These are phyloP conservation scores for Chrysopogon serrulatus DNA, from an alignment of 176 grass and related monocot genomes.

Conservation along the genomic window DNA sequence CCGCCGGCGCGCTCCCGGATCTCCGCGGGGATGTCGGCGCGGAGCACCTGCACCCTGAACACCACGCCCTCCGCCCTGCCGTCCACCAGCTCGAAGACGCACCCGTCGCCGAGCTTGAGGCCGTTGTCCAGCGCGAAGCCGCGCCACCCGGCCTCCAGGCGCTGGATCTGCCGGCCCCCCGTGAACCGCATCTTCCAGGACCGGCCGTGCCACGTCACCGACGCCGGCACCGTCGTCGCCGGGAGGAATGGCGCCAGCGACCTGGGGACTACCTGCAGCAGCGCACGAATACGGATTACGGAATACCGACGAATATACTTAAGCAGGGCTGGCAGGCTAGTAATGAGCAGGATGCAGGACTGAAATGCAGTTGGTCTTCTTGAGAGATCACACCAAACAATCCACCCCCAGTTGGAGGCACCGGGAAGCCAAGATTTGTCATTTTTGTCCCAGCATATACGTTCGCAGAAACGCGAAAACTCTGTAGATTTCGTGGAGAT, in stretches of 20 bases:
- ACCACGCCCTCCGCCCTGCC: neutral
- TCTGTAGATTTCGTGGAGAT: too few species aligned
- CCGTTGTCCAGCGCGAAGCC: conserved; percentile 34
- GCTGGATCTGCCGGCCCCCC: neutral
- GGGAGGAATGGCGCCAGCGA: conserved; percentile 26
- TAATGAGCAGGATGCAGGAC: too few species aligned
- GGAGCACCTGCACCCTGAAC: conserved; percentile 52
- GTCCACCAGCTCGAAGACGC: conserved; percentile 44
- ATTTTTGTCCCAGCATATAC: too few species aligned
- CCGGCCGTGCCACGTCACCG: neutral
- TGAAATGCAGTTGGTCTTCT: too few species aligned
- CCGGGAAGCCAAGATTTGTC: too few species aligned
- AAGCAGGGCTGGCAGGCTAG: too few species aligned
- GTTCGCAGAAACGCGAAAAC: too few species aligned
- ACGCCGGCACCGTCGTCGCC: neutral
- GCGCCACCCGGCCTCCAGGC: conserved; percentile 31
- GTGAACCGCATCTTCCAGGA: conserved; percentile 42
- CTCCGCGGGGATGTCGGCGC: conserved; percentile 15
- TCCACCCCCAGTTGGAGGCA: too few species aligned
- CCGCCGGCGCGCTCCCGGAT: conserved; percentile 27
- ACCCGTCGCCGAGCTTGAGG: conserved; percentile 38
- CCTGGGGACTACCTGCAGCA: conserved; percentile 39
- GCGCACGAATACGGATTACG: too few species aligned
- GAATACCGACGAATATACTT: too few species aligned
- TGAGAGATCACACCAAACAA: too few species aligned